These are phyloP conservation scores for Colletotrichum sp. DNA, from an alignment of 2,329 filamentous ascomycete species.

Conservation along the genomic window DNA sequence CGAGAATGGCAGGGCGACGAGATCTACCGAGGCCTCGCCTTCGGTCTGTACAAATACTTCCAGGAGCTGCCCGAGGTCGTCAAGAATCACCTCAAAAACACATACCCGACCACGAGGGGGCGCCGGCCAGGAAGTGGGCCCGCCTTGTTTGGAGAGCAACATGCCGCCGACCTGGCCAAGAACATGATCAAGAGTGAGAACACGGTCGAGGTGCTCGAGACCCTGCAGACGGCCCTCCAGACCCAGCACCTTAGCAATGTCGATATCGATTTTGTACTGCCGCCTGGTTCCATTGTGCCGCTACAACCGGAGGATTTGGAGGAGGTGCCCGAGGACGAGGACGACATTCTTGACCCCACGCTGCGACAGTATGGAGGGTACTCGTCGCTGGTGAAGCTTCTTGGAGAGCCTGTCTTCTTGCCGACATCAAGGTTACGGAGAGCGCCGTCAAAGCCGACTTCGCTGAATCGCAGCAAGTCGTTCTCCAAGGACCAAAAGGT, in stretches of 20 bases:
- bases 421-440: slow-evolving; percentile 85
- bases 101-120: slow-evolving; percentile 57
- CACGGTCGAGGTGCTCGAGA: slow-evolving; percentile 71
- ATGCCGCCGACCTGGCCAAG: slow-evolving; percentile 89
- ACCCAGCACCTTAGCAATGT: slow-evolving; percentile 84
- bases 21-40: slow-evolving; percentile 86
- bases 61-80: slow-evolving; percentile 80
- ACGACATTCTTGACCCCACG: slow-evolving; percentile 69
- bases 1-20: slow-evolving; percentile 96
- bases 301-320: slow-evolving; percentile 64
- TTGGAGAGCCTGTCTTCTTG: slow-evolving; percentile 85
- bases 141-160: slow-evolving; percentile 84
- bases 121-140: slow-evolving; percentile 69
- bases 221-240: slow-evolving; percentile 77
- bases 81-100: slow-evolving; percentile 71
- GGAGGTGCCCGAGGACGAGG: slow-evolving; percentile 65
- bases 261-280: slow-evolving; percentile 87
- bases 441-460: slow-evolving; percentile 85
- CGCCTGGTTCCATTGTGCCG: slow-evolving; percentile 75
- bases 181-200: slow-evolving; percentile 85
- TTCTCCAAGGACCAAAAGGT: slow-evolving; percentile 85
- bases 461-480: slow-evolving; percentile 76
- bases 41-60: slow-evolving; percentile 94
- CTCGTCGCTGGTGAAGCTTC: slow-evolving; percentile 74
- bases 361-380: slow-evolving; percentile 78